Evolutionary conservation across 2,329 filamentous ascomycete genomes (phyloP), one percentile per base, ranked within the genome.

Genomic region (Didymella segeticola): DNA sequence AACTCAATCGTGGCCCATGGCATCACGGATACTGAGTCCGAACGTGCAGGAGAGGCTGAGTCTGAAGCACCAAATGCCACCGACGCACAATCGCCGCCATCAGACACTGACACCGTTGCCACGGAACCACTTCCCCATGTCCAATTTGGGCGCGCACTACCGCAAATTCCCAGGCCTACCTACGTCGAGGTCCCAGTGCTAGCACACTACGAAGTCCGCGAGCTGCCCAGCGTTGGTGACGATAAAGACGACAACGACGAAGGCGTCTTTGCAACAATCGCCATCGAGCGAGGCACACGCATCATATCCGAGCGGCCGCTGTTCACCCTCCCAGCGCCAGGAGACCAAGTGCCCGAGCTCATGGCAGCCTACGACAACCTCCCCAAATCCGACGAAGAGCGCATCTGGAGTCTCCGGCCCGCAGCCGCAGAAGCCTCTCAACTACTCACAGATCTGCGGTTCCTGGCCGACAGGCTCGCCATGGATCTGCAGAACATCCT

Each of bases 251-350:
- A 25, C 14, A 34, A 25, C 11, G 42, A 51, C 9, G 30, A 52
- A 30, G 57, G 53, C 9, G 17, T 60, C 25, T 62, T 63, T 27
- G 60, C 62, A 6, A 60, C 38, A 1, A 22, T 43, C 15, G 15
- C 19, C 11, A 59, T 64, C 23, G 2, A 36, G 14, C 20, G 19
- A 33, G 62, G 60, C 31, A 63, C 56, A 1, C 60, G 62, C 23
- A 55, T 64, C 30, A 61, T 64, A 22, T 47, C 36, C 19, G 62
- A 64, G 30, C 56, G 42, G 10, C 51, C 57, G 1, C 2, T 60
- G 3, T 38, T 63, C 23, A 43, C 43, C 2, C 43, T 58, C 8
- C 33, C 43, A 2, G 25, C 25, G 4, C 41, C 53, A 14, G 49
- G 41, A 15, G 38, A 57, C 15, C 41, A 51, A 14, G 30, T 55